These are phyloP conservation scores for Thymus mandschuricus DNA, from an alignment of 257 asterid species.

Conservation along the genomic window DNA sequence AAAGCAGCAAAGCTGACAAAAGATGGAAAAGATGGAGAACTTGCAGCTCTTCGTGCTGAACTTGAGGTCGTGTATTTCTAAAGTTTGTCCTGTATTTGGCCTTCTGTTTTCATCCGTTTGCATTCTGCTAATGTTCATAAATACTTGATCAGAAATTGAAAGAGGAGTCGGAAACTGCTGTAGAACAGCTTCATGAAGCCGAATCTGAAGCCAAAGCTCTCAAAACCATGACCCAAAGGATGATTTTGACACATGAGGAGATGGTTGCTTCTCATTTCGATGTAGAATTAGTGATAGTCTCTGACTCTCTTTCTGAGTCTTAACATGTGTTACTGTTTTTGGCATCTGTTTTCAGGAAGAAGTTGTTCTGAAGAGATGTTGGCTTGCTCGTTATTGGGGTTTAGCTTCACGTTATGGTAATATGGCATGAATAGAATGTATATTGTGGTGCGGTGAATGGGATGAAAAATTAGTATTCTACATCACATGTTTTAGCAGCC, in stretches of 20 bases:
- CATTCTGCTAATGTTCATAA: constrained; percentile 31
- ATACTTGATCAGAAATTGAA: constrained; percentile 66
- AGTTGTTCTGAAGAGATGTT: constrained; percentile 96
- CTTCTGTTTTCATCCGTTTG: constrained; percentile 20
- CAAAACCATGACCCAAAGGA: constrained; percentile 91
- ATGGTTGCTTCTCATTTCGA: constrained; percentile 61
- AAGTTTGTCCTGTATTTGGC: constrained; percentile 14
- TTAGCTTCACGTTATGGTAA: constrained; percentile 92
- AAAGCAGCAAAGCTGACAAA: constrained; percentile 81
- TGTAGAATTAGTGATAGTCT: constrained; percentile 6
- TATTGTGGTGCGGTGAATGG: not conserved
- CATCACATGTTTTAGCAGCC: constrained; percentile 20
- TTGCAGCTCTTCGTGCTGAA: constrained; percentile 72
- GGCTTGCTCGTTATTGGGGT: constrained; percentile 99
- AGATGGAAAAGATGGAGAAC: constrained; percentile 84
- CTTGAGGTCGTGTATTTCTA: constrained; percentile 59
- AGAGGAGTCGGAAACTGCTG: constrained; percentile 63
- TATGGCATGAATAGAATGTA: constrained; percentile 25
- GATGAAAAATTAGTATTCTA: constrained; percentile 1
- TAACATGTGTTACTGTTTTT: constrained; percentile 30
- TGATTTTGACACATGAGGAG: constrained; percentile 98
- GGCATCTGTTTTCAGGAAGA: constrained; percentile 71
- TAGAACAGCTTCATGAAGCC: constrained; percentile 87
- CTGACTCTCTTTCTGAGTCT: constrained; percentile 29
- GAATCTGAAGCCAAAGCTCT: constrained; percentile 96